Evolutionary conservation across 495 filamentous ascomycete species (phyloP).

Genomic region (Echria macrotheca): DNA sequence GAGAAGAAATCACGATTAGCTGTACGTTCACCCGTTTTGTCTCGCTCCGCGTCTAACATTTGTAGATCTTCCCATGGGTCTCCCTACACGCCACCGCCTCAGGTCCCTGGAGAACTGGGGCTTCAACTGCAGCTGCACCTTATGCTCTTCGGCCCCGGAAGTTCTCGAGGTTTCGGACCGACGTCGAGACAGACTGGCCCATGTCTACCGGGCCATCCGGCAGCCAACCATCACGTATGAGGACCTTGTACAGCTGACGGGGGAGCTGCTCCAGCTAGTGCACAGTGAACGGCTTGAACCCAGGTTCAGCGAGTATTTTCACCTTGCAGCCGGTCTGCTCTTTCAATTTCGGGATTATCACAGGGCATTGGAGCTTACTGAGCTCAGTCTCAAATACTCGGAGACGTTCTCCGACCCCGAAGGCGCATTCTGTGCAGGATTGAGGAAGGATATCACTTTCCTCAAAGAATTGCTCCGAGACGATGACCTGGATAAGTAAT

Average conservation of each 20-base stretch:
- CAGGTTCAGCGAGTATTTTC: constrained; percentile 29
- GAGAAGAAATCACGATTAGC: constrained; percentile 36
- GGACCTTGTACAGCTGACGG: constrained; percentile 15
- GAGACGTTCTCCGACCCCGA: constrained; percentile 27
- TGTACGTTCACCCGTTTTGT: constrained; percentile 15
- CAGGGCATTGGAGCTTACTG: constrained; percentile 20
- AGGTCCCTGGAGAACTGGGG: constrained; percentile 26
- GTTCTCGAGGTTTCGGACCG: constrained; percentile 22
- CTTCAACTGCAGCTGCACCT: constrained; percentile 32
- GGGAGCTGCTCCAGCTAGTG: constrained; percentile 25
- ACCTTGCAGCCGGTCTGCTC: constrained; percentile 26
- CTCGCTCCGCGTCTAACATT: neutral
- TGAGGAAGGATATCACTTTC: constrained; percentile 14
- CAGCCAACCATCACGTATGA: constrained; percentile 13
- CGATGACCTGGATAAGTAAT: too few relatives aligned
- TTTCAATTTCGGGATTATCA: constrained; percentile 26
- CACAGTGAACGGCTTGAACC: constrained; percentile 25
- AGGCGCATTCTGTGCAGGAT: constrained; percentile 16
- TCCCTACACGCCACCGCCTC: constrained; percentile 22
- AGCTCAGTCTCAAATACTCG: constrained; percentile 18
- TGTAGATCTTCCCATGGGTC: constrained; percentile 26
- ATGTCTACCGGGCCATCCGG: constrained; percentile 23
- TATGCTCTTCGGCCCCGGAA: constrained; percentile 21
- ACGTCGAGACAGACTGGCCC: constrained; percentile 22
- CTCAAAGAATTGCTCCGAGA: constrained; percentile 8